Evolutionary conservation across 805 yeast species (phyloP).

Genomic region (Metschnikowia rubicola): DNA sequence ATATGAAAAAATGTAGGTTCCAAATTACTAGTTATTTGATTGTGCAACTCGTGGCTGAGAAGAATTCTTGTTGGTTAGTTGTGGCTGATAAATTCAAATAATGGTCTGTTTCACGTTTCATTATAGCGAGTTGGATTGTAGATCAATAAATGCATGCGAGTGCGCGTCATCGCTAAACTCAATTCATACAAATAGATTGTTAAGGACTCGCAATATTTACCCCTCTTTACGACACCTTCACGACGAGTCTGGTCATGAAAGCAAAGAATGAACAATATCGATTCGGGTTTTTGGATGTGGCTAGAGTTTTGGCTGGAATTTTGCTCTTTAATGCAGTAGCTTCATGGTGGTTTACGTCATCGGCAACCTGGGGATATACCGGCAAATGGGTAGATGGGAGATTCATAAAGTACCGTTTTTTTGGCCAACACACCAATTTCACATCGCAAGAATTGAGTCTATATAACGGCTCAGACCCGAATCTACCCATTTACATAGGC

Average conservation of each 20-base stretch:
- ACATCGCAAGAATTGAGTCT: conserved; percentile 44
- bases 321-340: conserved; percentile 43
- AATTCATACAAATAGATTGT: neutral
- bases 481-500: conserved; percentile 54
- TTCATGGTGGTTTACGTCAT: conserved; percentile 58
- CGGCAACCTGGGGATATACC: conserved; percentile 58
- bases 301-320: conserved; percentile 45
- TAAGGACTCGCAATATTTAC: neutral
- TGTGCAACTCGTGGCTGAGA: too few relatives aligned
- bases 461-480: conserved; percentile 49
- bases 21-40: too few relatives aligned
- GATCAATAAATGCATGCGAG: too few relatives aligned
- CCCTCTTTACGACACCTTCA: neutral
- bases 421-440: conserved; percentile 24
- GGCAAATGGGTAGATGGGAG: conserved; percentile 47
- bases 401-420: conserved; percentile 32
- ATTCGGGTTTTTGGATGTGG: conserved; percentile 30
- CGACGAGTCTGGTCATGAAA: neutral
- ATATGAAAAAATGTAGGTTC: too few relatives aligned
- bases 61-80: too few relatives aligned
- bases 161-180: too few relatives aligned
- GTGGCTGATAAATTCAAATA: too few relatives aligned
- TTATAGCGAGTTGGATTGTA: too few relatives aligned
- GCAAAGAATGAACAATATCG: neutral
- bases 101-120: too few relatives aligned